Percentiles rank a stretch among this genome's conserved stretches.
Evolutionary conservation across 495 filamentous ascomycete species (phyloP).

Genomic region (Cryomyces antarcticus): DNA sequence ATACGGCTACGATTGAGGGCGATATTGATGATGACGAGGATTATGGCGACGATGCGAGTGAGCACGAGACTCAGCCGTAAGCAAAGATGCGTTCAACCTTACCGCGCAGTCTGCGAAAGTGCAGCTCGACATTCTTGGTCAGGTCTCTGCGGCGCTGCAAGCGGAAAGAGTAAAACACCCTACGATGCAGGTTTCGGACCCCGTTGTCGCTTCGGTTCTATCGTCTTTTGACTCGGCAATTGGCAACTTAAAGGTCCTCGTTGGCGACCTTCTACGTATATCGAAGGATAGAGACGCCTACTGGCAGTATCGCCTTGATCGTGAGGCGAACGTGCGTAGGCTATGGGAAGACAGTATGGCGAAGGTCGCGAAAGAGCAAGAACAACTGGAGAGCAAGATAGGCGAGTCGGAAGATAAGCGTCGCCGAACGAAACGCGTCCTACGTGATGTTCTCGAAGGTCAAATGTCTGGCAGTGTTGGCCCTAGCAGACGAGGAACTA

Average conservation of each 20-base stretch:
- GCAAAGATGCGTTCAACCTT: conserved; percentile 84
- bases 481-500: conserved; percentile 7
- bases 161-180: conserved; percentile 50
- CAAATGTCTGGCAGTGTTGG: conserved; percentile 22
- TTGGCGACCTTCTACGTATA: conserved; percentile 78
- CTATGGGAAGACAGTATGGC: conserved; percentile 99
- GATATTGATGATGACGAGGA: conserved; percentile 58
- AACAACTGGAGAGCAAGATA: conserved; percentile 67
- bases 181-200: conserved; percentile 46
- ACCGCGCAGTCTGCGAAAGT: conserved; percentile 86
- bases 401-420: conserved; percentile 81
- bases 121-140: conserved; percentile 72
- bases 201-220: conserved; percentile 57
- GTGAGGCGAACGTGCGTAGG: conserved; percentile 67
- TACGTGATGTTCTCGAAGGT: conserved; percentile 67
- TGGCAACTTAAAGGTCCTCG: conserved; percentile 61
- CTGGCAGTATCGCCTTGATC: conserved; percentile 86
- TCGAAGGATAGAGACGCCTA: conserved; percentile 84
- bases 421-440: conserved; percentile 68
- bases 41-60: conserved; percentile 64
- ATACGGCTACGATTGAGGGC: conserved; percentile 27
- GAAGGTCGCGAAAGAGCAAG: conserved; percentile 76
- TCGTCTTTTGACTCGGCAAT: conserved; percentile 77
- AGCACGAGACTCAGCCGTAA: conserved; percentile 46
- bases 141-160: conserved; percentile 65